These are phyloP conservation scores for Cyberlindnera suaveolens DNA, from an alignment of 805 yeast species.

Conservation along the genomic window DNA sequence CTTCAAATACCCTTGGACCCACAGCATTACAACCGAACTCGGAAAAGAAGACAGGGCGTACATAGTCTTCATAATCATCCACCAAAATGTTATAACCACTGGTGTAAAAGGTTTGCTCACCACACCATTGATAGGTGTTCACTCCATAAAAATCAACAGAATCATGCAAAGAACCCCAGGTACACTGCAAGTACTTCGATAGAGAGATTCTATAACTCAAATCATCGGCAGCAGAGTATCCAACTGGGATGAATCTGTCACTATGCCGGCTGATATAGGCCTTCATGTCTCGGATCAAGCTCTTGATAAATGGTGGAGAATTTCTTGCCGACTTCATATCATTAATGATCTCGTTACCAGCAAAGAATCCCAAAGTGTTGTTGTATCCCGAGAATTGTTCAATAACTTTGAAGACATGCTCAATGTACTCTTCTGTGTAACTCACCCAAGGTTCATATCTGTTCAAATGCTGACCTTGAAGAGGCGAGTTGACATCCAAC, in stretches of 20 bases:
- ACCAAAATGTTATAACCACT: constrained; percentile 75
- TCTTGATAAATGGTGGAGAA: constrained; percentile 75
- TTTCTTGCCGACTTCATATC: constrained; percentile 61
- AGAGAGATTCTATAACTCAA: constrained; percentile 67
- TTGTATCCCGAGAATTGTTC: constrained; percentile 79
- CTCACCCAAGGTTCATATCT: constrained; percentile 93
- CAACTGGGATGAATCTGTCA: constrained; percentile 74
- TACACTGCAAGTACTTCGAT: constrained; percentile 77
- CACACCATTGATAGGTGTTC: constrained; percentile 97
- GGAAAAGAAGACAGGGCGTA: constrained; percentile 80
- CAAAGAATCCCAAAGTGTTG: constrained; percentile 86
- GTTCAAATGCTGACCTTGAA: constrained; percentile 70
- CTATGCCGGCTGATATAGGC: constrained; percentile 52
- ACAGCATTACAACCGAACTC: constrained; percentile 91
- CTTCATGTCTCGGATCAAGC: constrained; percentile 77
- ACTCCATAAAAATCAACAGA: constrained; percentile 86
- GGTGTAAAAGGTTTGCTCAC: constrained; percentile 72
- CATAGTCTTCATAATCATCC: constrained; percentile 57
- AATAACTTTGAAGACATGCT: constrained; percentile 71
- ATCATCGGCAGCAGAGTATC: constrained; percentile 96
- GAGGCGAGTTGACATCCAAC: constrained; percentile 87
- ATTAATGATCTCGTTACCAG: constrained; percentile 87
- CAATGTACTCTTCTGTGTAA: constrained; percentile 62
- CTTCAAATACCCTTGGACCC: constrained; percentile 73
- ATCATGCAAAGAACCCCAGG: constrained; percentile 36